phyloP scores from a whole-genome alignment of 2,329 filamentous ascomycete species.

The Fusarium ambrosium region DNA sequence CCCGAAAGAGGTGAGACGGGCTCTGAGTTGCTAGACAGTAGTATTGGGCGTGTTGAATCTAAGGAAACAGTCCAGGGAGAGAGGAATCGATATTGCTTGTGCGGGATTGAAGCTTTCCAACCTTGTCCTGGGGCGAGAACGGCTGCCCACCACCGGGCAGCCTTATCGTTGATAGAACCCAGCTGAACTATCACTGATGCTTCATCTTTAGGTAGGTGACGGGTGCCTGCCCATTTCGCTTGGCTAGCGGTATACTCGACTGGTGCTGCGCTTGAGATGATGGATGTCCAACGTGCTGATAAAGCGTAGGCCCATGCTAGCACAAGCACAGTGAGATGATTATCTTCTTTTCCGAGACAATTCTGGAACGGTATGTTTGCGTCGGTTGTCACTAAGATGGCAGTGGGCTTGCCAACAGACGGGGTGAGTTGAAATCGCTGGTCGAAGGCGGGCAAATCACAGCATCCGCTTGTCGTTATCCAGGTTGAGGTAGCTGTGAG shows the following conservation, averaged over 20 bases:
- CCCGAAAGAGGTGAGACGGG: neutral
- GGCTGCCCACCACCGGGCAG: slow-evolving; percentile 25
- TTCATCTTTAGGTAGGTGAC: neutral
- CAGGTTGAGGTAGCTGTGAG: slow-evolving; percentile 13
- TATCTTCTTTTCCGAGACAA: slow-evolving; percentile 13
- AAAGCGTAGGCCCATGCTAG: slow-evolving; percentile 27
- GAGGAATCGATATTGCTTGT: slow-evolving; percentile 10
- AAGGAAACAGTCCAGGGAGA: slow-evolving; percentile 18
- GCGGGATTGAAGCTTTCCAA: slow-evolving; percentile 20
- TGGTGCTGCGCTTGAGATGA: slow-evolving; percentile 11
- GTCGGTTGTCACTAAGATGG: slow-evolving; percentile 1
- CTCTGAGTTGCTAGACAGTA: neutral
- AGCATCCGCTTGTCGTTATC: neutral
- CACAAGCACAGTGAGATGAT: slow-evolving; percentile 13
- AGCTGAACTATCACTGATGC: slow-evolving; percentile 2
- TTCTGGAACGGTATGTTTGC: neutral
- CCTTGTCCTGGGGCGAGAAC: slow-evolving; percentile 24
- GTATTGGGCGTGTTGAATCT: neutral
- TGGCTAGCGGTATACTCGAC: slow-evolving; percentile 18
- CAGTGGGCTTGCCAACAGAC: neutral
- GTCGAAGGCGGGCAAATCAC: slow-evolving; percentile 3
- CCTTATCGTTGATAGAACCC: slow-evolving; percentile 1
- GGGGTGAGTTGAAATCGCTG: slow-evolving; percentile 8
- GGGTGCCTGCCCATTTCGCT: neutral
- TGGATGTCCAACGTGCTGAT: slow-evolving; percentile 17